phyloP scores from a whole-genome alignment of 345 rosid genomes.

The Turnera subulata region DNA sequence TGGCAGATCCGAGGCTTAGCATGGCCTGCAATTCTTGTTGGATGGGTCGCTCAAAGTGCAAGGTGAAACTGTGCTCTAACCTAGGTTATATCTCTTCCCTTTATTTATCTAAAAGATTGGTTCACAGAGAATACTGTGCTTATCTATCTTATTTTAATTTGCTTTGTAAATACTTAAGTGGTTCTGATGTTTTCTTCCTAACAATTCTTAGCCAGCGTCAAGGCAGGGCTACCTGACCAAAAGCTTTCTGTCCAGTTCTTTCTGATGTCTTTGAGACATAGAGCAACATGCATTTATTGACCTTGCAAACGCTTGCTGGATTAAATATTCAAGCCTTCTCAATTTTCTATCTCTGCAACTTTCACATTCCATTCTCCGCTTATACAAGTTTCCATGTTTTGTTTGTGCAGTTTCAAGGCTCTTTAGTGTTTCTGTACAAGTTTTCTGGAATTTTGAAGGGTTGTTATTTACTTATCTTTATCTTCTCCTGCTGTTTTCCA shows the following conservation, averaged over 20 bases:
- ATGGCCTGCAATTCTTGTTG: slow-evolving; percentile 86
- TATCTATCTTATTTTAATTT: neutral
- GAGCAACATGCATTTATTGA: neutral
- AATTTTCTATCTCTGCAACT: neutral
- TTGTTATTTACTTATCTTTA: too few species aligned
- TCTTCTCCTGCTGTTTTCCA: slow-evolving; percentile 23
- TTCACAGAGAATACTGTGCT: neutral
- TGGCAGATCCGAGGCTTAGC: slow-evolving; percentile 85
- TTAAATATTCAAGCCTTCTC: too few species aligned
- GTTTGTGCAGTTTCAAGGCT: neutral
- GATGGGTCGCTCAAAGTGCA: slow-evolving; percentile 97
- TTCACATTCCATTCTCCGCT: neutral
- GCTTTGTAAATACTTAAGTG: neutral
- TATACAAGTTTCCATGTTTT: neutral
- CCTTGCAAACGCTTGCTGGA: too few species aligned
- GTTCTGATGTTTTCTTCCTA: neutral
- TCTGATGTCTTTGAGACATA: neutral
- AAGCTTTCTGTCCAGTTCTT: neutral
- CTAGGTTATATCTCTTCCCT: neutral
- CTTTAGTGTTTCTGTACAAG: neutral
- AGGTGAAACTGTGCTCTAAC: slow-evolving; percentile 41
- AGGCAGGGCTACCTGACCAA: neutral
- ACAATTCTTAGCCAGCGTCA: too few species aligned
- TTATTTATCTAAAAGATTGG: neutral
- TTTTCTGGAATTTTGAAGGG: neutral